phyloP scores from a whole-genome alignment of 116 monocot species.

The Trichopus zeylanicus region DNA sequence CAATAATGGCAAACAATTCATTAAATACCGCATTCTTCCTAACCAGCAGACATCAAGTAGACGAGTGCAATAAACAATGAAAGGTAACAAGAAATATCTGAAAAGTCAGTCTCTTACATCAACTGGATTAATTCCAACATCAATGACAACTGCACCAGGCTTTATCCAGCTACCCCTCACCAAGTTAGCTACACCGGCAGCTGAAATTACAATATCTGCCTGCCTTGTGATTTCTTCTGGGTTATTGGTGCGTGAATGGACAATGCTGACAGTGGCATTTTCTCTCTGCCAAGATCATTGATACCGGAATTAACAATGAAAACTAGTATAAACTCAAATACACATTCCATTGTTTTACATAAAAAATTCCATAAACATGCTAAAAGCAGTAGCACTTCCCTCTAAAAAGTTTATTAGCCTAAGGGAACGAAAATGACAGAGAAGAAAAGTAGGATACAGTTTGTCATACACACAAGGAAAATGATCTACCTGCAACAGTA shows the following conservation, averaged over 20 bases:
- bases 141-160: slow-evolving; percentile 93
- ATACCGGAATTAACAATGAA: neutral
- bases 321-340: slow-evolving; percentile 2
- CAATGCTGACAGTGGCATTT: slow-evolving; percentile 84
- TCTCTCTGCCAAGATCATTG: slow-evolving; percentile 40
- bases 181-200: slow-evolving; percentile 81
- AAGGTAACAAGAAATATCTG: too few species aligned
- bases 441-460: too few species aligned
- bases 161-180: slow-evolving; percentile 93
- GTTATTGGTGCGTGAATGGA: slow-evolving; percentile 77
- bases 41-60: too few species aligned
- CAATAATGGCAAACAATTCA: too few species aligned
- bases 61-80: too few species aligned
- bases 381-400: too few species aligned
- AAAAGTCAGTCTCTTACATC: slow-evolving; percentile 53
- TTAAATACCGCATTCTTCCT: too few species aligned
- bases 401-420: neutral
- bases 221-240: slow-evolving; percentile 87
- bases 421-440: too few species aligned
- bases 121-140: slow-evolving; percentile 92
- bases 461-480: neutral
- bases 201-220: slow-evolving; percentile 87
- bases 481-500: slow-evolving; percentile 63
- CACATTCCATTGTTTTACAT: neutral
- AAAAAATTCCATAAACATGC: neutral